phyloP scores from a whole-genome alignment of 768 basidiomycete genomes.

The Hortiboletus campestris region DNA sequence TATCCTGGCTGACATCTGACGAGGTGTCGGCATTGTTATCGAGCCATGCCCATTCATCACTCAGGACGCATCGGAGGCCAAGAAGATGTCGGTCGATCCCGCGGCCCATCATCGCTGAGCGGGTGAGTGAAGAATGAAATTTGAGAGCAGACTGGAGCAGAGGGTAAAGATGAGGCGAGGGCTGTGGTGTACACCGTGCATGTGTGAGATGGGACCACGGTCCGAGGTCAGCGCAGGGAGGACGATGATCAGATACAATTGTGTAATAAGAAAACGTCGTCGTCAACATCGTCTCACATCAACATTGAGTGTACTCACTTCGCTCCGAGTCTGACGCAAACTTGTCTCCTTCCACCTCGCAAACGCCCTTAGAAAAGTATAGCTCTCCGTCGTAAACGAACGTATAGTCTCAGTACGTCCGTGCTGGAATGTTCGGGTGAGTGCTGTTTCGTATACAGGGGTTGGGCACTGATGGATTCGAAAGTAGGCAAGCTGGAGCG shows the following conservation, averaged over 20 bases:
- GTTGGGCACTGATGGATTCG: slow-evolving; percentile 72
- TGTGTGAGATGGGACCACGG: not conserved
- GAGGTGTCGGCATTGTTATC: slow-evolving; percentile 8
- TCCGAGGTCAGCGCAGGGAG: not conserved
- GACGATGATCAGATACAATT: slow-evolving; percentile 1
- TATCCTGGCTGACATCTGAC: slow-evolving; percentile 1
- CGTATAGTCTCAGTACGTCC: slow-evolving; percentile 92
- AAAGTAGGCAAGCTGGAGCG: slow-evolving; percentile 89
- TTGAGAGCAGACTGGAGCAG: slow-evolving; percentile 68
- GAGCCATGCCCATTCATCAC: slow-evolving; percentile 30
- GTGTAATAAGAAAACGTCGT: not conserved
- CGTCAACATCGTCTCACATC: not conserved
- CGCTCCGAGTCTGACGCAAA: not conserved
- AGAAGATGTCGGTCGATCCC: slow-evolving; percentile 93
- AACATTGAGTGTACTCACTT: slow-evolving; percentile 10
- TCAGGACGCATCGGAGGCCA: slow-evolving; percentile 69
- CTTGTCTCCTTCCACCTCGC: slow-evolving; percentile 16
- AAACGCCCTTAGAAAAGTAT: slow-evolving; percentile 46
- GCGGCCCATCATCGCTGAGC: slow-evolving; percentile 74
- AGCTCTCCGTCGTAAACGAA: slow-evolving; percentile 67
- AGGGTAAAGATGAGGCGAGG: slow-evolving; percentile 33
- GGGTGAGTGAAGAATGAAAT: slow-evolving; percentile 69
- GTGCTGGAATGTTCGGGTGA: slow-evolving; percentile 82
- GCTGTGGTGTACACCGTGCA: slow-evolving; percentile 1
- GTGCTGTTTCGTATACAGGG: slow-evolving; percentile 90